Base-by-base conservation (phyloP, 345 rosid genomes). In the Acer campestre region DNA sequence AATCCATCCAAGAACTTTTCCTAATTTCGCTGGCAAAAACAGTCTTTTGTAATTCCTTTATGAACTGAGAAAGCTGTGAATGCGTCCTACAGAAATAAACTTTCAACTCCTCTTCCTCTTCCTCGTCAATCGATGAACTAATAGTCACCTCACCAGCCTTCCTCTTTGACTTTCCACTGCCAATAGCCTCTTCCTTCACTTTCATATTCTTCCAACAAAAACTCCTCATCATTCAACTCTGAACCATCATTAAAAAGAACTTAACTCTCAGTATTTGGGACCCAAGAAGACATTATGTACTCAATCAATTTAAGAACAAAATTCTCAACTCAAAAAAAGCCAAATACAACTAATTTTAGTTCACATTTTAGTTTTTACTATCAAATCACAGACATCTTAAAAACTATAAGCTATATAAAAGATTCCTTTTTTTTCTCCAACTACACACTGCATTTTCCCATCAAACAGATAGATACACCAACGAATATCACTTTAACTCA, bases 11-110 rank as follows among this genome's bases (percentile, higher is more conserved):
- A n/a, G n/a, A n/a, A n/a, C n/a, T n/a, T n/a, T n/a, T n/a, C n/a
- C n/a, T n/a, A n/a, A n/a, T n/a, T n/a, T n/a, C n/a, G n/a, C n/a
- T n/a, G n/a, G n/a, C n/a, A n/a, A 93, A 95, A 53, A 49, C 68
- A 74, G 98, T 95, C 85, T 91, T 95, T 38, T 86, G 88, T 71
- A 95, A 82, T 86, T 95, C 98, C 82, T 87, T 89, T 61, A 95
- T 75, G 64, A 95, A 93, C 80, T 95, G 98, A 0, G 96, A 90
- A 67, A 95, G 97, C 84, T 95, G 98, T 7, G 99, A 93, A 85
- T 93, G 97, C 3, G 98, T 95, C 79, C 98, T 85, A 77, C 99
- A 93, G 69, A 93, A 93, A 83, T 86, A 95, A 69, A 95, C 84
- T 87, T 88, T 91, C 80, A 84, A 70, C 78, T 68, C 87, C 76